phyloP scores from a whole-genome alignment of 352 stramenopile species.

The Elongisporangium anandrum region DNA sequence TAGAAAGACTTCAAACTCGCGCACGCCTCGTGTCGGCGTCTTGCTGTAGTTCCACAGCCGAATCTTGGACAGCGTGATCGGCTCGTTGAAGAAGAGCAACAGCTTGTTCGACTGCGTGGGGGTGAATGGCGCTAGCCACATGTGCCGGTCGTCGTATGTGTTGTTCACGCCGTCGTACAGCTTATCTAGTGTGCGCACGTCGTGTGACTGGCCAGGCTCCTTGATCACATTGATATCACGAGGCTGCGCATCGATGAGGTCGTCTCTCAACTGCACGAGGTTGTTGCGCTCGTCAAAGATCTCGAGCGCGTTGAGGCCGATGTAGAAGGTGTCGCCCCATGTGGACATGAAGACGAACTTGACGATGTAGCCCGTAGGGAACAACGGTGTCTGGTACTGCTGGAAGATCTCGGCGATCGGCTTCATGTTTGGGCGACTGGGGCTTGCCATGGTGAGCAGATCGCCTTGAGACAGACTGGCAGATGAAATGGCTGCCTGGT shows the following conservation, averaged over 20 bases:
- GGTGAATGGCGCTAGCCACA: slow-evolving; percentile 71
- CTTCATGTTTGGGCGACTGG: slow-evolving; percentile 18
- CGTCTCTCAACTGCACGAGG: slow-evolving; percentile 28
- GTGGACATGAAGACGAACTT: slow-evolving; percentile 79
- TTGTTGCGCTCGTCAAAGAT: slow-evolving; percentile 56
- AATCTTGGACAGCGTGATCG: slow-evolving; percentile 71
- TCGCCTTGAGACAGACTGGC: not conserved
- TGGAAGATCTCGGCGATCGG: slow-evolving; percentile 66
- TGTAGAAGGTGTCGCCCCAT: slow-evolving; percentile 73
- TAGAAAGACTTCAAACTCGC: slow-evolving; percentile 78
- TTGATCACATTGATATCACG: slow-evolving; percentile 83
- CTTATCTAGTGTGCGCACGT: slow-evolving; percentile 72
- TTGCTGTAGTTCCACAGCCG: slow-evolving; percentile 89
- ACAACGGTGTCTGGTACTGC: slow-evolving; percentile 86
- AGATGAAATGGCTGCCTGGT: slow-evolving; percentile 1
- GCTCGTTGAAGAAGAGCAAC: slow-evolving; percentile 76
- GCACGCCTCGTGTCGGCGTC: slow-evolving; percentile 66
- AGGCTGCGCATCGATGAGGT: slow-evolving; percentile 67
- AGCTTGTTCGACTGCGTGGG: slow-evolving; percentile 64
- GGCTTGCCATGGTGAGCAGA: not conserved
- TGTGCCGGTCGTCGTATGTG: slow-evolving; percentile 72
- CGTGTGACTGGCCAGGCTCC: slow-evolving; percentile 43
- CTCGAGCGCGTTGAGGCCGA: slow-evolving; percentile 80
- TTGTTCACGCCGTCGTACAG: slow-evolving; percentile 72
- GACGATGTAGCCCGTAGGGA: slow-evolving; percentile 82